Conservation (phyloP, 1,284 basidiomycete genomes). For the Stygiomarasmius scandens region DNA sequence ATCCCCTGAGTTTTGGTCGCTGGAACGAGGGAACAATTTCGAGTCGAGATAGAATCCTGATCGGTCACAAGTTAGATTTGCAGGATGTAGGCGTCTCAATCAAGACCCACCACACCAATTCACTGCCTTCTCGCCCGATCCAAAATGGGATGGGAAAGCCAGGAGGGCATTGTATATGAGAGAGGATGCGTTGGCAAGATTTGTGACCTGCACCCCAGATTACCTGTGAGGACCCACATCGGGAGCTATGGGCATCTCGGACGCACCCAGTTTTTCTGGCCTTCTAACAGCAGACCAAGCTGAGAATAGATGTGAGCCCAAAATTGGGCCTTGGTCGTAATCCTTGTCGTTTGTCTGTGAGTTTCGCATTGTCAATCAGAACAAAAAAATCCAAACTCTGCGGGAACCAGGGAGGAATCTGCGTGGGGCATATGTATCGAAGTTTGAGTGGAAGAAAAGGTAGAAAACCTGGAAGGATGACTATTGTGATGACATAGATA, state of each 20-base stretch:
- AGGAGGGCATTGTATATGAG: constrained; percentile 78
- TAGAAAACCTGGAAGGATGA: constrained; percentile 2
- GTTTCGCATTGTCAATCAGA: background rate
- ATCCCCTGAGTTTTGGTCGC: constrained; percentile 17
- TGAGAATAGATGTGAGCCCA: constrained; percentile 76
- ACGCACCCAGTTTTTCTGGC: constrained; percentile 76
- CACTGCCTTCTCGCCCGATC: constrained; percentile 63
- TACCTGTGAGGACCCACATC: too few relatives aligned
- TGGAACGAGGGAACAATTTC: constrained; percentile 60
- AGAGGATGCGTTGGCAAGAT: constrained; percentile 81
- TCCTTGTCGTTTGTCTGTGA: constrained; percentile 32
- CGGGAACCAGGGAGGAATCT: constrained; percentile 74
- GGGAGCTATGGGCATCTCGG: background rate
- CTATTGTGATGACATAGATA: constrained; percentile 11
- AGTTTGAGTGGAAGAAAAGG: background rate
- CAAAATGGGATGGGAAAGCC: constrained; percentile 69
- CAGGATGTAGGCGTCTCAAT: background rate
- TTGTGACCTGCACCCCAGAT: constrained; percentile 65
- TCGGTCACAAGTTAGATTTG: background rate
- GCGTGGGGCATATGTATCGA: constrained; percentile 81
- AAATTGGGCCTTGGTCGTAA: constrained; percentile 72
- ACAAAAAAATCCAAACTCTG: constrained; percentile 34
- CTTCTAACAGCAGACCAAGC: constrained; percentile 62
- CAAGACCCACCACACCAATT: constrained; percentile 83
- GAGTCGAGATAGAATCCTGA: constrained; percentile 84